A percentile compares a stretch with the other conserved stretches of the same genome.
Evolutionary conservation across 306 rosid genomes (phyloP).

Genomic region (Hippophae gyantsensis): DNA sequence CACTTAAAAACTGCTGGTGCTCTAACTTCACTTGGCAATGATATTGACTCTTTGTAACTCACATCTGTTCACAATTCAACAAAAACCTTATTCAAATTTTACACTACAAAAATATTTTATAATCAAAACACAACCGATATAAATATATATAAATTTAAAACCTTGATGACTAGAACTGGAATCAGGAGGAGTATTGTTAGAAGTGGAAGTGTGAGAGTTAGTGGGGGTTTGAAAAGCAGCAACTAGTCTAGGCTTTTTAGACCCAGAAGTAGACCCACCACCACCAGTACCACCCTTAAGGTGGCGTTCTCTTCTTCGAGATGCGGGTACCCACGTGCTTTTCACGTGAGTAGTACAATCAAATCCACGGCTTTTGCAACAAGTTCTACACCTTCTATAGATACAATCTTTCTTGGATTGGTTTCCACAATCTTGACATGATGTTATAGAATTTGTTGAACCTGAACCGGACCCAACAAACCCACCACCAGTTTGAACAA

Average conservation of each 20-base stretch:
- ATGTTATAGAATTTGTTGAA: slow-evolving; percentile 5
- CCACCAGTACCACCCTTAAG: slow-evolving; percentile 16
- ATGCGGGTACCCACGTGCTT: slow-evolving; percentile 94
- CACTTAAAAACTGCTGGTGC: slow-evolving; percentile 90
- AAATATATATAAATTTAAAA: no score
- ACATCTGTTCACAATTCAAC: slow-evolving; percentile 39
- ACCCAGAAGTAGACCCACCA: no score
- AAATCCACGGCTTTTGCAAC: slow-evolving; percentile 84
- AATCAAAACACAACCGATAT: no score
- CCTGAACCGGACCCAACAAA: slow-evolving; percentile 29
- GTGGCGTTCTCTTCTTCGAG: slow-evolving; percentile 83
- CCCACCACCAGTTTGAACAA: slow-evolving; percentile 19
- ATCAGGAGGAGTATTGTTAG: no score
- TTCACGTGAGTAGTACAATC: slow-evolving; percentile 88
- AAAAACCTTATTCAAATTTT: neutral
- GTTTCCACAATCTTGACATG: slow-evolving; percentile 93
- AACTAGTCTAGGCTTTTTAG: no score
- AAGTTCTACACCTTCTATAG: slow-evolving; percentile 77
- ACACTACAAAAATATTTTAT: no score
- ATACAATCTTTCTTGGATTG: slow-evolving; percentile 90
- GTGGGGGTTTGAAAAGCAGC: no score
- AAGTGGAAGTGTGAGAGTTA: no score
- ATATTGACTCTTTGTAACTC: slow-evolving; percentile 39
- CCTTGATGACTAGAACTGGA: no score
- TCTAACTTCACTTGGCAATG: slow-evolving; percentile 60